A percentile compares a stretch with the other conserved stretches of the same genome.
phyloP scores from a whole-genome alignment of 2,329 filamentous ascomycete species.

The Pseudogymnoascus verrucosus region DNA sequence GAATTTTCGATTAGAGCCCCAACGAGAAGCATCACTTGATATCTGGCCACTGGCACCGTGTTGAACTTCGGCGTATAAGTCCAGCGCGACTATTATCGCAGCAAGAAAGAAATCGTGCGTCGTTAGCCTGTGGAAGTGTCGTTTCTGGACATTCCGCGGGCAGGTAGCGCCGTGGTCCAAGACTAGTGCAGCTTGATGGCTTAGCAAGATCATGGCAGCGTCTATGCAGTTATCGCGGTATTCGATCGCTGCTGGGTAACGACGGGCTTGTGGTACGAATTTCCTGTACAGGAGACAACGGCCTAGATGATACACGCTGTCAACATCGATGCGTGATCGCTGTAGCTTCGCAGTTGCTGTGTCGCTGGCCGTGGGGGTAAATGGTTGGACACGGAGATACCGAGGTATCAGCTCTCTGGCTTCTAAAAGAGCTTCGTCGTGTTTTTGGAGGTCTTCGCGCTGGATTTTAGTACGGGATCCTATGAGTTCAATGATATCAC shows the following conservation, averaged over 20 bases:
- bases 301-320: constrained; percentile 11
- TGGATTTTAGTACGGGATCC: constrained; percentile 1
- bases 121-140: constrained; percentile 9
- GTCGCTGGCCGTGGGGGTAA: neutral
- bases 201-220: constrained; percentile 11
- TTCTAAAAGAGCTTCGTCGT: neutral
- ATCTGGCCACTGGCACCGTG: neutral
- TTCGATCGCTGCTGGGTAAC: neutral
- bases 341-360: neutral
- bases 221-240: constrained; percentile 10
- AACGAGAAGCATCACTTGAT: neutral
- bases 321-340: neutral
- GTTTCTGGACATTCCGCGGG: constrained; percentile 1
- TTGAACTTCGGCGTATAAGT: constrained; percentile 11
- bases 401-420: constrained; percentile 1
- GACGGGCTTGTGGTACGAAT: constrained; percentile 6
- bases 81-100: constrained; percentile 13
- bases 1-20: constrained; percentile 7
- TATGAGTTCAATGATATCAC: constrained; percentile 10
- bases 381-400: neutral
- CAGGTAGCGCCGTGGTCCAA: neutral
- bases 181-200: constrained; percentile 12
- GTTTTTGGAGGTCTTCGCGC: constrained; percentile 8
- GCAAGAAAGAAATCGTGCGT: constrained; percentile 15
- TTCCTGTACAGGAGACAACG: constrained; percentile 11